Evolutionary conservation across 208 protist species (phyloP).

Genomic region (Acanthamoeba triangularis): DNA sequence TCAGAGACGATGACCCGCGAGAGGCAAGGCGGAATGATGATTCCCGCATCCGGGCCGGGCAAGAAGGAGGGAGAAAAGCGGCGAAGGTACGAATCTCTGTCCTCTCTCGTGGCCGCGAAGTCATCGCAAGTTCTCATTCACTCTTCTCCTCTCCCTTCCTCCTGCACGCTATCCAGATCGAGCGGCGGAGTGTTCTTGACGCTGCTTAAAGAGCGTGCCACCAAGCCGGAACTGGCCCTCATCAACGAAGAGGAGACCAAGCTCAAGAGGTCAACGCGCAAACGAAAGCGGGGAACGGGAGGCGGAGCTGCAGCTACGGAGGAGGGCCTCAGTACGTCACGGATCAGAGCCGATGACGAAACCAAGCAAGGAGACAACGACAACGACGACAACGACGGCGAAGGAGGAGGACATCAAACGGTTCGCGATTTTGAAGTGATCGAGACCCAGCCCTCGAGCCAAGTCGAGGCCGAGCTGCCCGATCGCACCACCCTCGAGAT

Average conservation of each 20-base stretch:
- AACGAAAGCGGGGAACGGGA: neutral
- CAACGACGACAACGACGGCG: neutral
- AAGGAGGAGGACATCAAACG: neutral
- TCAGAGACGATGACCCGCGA: neutral
- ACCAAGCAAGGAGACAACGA: neutral
- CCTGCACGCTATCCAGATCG: neutral
- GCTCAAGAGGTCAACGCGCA: neutral
- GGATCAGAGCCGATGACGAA: neutral
- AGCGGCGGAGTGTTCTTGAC: slow-evolving; percentile 5
- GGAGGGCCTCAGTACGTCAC: neutral
- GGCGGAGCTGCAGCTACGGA: neutral
- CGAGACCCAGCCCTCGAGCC: neutral
- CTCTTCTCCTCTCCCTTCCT: neutral
- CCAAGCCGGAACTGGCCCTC: neutral
- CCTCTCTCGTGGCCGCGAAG: neutral
- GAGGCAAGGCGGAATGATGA: slow-evolving; percentile 3
- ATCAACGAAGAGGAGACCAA: neutral
- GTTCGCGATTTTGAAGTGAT: neutral
- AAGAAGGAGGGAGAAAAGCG: neutral
- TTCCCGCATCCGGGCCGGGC: neutral
- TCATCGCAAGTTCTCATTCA: neutral
- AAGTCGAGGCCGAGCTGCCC: neutral
- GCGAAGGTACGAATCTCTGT: neutral
- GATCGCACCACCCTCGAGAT: neutral
- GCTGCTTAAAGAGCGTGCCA: neutral